Evolutionary conservation across 768 basidiomycete species (phyloP).

Genomic region (Auricularia auricula-judae): DNA sequence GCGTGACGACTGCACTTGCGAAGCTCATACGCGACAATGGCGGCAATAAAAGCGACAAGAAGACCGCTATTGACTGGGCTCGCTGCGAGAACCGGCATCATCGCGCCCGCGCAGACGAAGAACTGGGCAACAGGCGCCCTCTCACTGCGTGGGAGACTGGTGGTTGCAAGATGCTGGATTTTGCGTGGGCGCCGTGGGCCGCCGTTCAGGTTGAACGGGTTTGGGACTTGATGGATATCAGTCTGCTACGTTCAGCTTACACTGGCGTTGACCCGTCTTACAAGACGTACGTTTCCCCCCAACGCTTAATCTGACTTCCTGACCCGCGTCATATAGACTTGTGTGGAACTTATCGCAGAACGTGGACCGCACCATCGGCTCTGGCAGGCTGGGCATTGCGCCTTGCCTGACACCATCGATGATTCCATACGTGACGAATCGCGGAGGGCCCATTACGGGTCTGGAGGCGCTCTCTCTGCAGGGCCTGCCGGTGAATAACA

Average conservation of each 20-base stretch:
- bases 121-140: constrained; percentile 71
- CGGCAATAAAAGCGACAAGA: constrained; percentile 38
- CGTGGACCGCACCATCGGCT: constrained; percentile 82
- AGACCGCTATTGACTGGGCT: constrained; percentile 53
- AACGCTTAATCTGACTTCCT: neutral
- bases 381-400: constrained; percentile 71
- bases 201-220: constrained; percentile 88
- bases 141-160: constrained; percentile 85
- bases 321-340: constrained; percentile 32
- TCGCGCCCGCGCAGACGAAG: constrained; percentile 73
- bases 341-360: constrained; percentile 98
- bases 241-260: constrained; percentile 66
- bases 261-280: constrained; percentile 76
- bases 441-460: constrained; percentile 92
- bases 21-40: constrained; percentile 68
- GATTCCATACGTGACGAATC: constrained; percentile 94
- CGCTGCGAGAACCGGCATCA: constrained; percentile 90
- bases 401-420: constrained; percentile 92
- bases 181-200: constrained; percentile 92
- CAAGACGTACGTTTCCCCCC: constrained; percentile 56
- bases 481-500: constrained; percentile 84
- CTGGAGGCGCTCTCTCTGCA: constrained; percentile 89
- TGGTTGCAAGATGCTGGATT: constrained; percentile 77
- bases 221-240: constrained; percentile 93
- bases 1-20: constrained; percentile 81